phyloP scores from a whole-genome alignment of 2,329 filamentous ascomycete genomes.

The Neopestalotiopsis sp. region DNA sequence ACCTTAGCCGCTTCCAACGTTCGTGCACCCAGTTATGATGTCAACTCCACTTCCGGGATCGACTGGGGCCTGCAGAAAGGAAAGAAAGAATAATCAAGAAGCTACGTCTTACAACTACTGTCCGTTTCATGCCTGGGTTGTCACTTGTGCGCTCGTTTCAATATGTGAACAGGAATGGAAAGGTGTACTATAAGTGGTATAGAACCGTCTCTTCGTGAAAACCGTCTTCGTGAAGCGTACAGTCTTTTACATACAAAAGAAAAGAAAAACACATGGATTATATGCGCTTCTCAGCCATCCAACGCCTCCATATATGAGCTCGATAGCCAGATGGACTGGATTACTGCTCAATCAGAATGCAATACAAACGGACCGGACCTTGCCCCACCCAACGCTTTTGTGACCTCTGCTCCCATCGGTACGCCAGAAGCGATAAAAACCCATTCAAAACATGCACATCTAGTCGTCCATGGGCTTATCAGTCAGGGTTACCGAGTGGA shows the following conservation, averaged over 20 bases:
- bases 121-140: no score
- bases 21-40: no score
- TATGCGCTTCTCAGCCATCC: neutral
- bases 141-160: neutral
- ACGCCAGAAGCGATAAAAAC: slow-evolving; percentile 5
- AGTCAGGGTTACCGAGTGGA: slow-evolving; percentile 55
- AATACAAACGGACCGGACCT: slow-evolving; percentile 1
- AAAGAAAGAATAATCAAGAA: no score
- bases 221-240: slow-evolving; percentile 18
- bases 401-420: slow-evolving; percentile 1
- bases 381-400: neutral
- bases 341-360: slow-evolving; percentile 16
- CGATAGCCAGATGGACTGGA: slow-evolving; percentile 2
- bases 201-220: slow-evolving; percentile 17
- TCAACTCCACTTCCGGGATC: no score
- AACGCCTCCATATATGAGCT: slow-evolving; percentile 13
- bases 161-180: neutral
- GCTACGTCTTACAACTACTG: no score
- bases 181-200: slow-evolving; percentile 3
- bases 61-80: no score
- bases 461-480: slow-evolving; percentile 59
- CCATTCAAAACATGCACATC: slow-evolving; percentile 20
- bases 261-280: neutral
- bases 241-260: slow-evolving; percentile 19
- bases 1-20: no score